A percentile compares a stretch with the other conserved stretches of the same genome.
These are phyloP conservation scores for Xylaria venustula DNA, from an alignment of 495 filamentous ascomycete species.

Conservation along the genomic window DNA sequence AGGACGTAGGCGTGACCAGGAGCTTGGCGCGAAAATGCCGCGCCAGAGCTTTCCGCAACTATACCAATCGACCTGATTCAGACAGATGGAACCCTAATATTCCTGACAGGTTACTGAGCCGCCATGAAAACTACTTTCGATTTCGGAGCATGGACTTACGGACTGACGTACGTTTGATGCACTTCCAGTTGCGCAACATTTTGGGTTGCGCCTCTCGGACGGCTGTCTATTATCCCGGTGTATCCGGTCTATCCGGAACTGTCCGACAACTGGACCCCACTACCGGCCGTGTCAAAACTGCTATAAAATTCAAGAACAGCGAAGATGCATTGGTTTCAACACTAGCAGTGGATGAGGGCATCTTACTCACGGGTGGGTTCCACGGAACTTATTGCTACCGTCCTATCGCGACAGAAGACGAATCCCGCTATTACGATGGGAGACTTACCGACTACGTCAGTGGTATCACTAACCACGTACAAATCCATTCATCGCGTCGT, in stretches of 20 bases:
- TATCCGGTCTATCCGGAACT: slow-evolving; percentile 45
- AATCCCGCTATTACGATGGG: slow-evolving; percentile 53
- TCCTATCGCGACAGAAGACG: slow-evolving; percentile 48
- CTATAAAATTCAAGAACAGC: slow-evolving; percentile 62
- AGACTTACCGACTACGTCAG: slow-evolving; percentile 64
- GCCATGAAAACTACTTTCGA: slow-evolving; percentile 60
- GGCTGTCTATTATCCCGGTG: slow-evolving; percentile 71
- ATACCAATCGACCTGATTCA: slow-evolving; percentile 45
- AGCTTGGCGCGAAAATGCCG: slow-evolving; percentile 59
- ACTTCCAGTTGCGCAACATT: slow-evolving; percentile 89
- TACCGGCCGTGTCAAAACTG: slow-evolving; percentile 39
- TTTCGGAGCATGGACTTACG: slow-evolving; percentile 70
- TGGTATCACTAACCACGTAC: slow-evolving; percentile 85
- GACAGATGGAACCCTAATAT: slow-evolving; percentile 37
- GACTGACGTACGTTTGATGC: slow-evolving; percentile 63
- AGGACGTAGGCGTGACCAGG: slow-evolving; percentile 59
- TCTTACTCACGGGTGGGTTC: slow-evolving; percentile 79
- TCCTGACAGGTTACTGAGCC: slow-evolving; percentile 35
- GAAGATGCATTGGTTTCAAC: slow-evolving; percentile 63
- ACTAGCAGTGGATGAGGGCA: slow-evolving; percentile 61
- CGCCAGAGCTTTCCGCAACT: slow-evolving; percentile 56
- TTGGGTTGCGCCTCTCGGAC: slow-evolving; percentile 71
- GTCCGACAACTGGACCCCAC: slow-evolving; percentile 57
- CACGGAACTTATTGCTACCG: slow-evolving; percentile 75
- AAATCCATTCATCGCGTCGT: slow-evolving; percentile 61